A percentile compares a stretch with the other conserved stretches of the same genome.
Conservation (phyloP, 2,329 filamentous ascomycete genomes). For the Botrytis medusae region DNA sequence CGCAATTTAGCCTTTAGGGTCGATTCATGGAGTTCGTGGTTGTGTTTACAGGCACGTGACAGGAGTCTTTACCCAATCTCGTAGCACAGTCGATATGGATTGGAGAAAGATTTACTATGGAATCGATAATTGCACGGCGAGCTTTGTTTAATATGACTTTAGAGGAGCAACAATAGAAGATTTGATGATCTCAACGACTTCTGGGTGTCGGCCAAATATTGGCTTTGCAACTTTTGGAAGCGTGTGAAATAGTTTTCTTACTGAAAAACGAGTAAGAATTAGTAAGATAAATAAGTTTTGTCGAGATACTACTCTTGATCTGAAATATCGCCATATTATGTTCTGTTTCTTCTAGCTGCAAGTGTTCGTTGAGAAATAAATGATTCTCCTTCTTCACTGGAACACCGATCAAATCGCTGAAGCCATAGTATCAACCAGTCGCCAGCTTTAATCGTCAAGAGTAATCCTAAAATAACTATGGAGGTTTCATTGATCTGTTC, state of each 20-base stretch:
- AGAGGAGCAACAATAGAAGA: not conserved
- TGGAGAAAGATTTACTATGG: not conserved
- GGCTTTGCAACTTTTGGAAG: not conserved
- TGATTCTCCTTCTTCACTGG: not conserved
- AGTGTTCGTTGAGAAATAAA: not conserved
- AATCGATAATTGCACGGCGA: not conserved
- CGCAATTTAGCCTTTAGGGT: not conserved
- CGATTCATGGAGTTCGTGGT: not conserved
- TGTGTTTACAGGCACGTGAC: not conserved
- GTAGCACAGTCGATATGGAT: not conserved
- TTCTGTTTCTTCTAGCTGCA: rapidly evolving
- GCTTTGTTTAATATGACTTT: not conserved
- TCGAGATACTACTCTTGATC: not conserved
- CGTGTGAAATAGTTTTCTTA: not conserved
- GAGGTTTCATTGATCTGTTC: too few species aligned
- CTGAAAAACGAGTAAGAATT: not conserved
- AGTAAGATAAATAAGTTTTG: not conserved
- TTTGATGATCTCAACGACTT: not conserved
- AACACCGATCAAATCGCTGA: too few species aligned
- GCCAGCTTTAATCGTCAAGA: too few species aligned
- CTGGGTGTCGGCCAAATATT: not conserved
- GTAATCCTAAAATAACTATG: too few species aligned
- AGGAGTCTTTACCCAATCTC: not conserved
- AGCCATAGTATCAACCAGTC: too few species aligned
- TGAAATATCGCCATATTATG: rapidly evolving